A percentile compares a stretch with the other conserved stretches of the same genome.
phyloP scores from a whole-genome alignment of 768 basidiomycete genomes.

The Megacollybia marginata region DNA sequence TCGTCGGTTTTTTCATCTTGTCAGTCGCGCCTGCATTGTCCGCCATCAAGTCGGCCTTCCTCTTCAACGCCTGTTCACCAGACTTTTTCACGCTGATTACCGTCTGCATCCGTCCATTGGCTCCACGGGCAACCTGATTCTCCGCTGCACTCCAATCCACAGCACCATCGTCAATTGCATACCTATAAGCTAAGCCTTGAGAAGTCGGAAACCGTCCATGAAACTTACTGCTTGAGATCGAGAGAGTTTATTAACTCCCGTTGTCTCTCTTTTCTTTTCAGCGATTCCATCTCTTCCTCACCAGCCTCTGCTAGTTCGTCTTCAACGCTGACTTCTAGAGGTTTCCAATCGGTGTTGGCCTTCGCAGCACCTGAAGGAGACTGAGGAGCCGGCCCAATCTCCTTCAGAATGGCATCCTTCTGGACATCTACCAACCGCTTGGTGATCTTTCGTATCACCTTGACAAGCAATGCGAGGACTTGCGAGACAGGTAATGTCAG shows the following conservation, averaged over 20 bases:
- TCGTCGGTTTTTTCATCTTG: conserved; percentile 43
- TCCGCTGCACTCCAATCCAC: conserved; percentile 76
- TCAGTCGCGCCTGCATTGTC: conserved; percentile 24
- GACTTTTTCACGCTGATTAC: conserved; percentile 70
- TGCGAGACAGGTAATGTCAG: conserved; percentile 82
- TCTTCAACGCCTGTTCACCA: conserved; percentile 39
- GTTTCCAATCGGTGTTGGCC: conserved; percentile 29
- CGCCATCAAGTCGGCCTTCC: conserved; percentile 42
- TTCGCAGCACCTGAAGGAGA: conserved; percentile 5
- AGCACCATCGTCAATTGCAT: conserved; percentile 62
- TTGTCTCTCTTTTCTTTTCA: conserved; percentile 60
- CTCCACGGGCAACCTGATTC: conserved; percentile 40
- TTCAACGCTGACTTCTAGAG: conserved; percentile 40
- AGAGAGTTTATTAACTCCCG: conserved; percentile 82
- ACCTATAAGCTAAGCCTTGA: conserved; percentile 32
- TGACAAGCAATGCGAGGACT: conserved; percentile 83
- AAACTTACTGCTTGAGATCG: conserved; percentile 78
- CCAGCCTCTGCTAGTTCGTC: conserved; percentile 77
- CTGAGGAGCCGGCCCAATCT: conserved; percentile 36
- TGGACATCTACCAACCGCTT: conserved; percentile 71
- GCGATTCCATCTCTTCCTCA: conserved; percentile 56
- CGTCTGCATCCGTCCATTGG: conserved; percentile 46
- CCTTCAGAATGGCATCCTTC: conserved; percentile 65
- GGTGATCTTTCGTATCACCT: conserved; percentile 79
- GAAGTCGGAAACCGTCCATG: conserved; percentile 8